phyloP scores from a whole-genome alignment of 1,284 basidiomycete genomes.

The Wallemia mellicola region DNA sequence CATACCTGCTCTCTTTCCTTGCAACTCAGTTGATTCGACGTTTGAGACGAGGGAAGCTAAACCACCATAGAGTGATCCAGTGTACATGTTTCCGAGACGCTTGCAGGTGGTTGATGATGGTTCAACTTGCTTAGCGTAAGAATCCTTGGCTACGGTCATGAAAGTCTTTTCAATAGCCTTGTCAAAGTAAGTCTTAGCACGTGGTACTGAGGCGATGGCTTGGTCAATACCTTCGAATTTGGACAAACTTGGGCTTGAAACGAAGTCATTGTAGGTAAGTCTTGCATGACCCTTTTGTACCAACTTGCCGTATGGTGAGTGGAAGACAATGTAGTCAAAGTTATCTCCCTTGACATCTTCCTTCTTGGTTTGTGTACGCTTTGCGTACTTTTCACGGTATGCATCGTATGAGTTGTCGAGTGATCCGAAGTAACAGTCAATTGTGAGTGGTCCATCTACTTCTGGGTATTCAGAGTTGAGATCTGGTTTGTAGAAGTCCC shows the following conservation, averaged over 20 bases:
- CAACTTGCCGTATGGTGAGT: constrained; percentile 91
- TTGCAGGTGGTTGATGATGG: constrained; percentile 43
- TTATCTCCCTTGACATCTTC: constrained; percentile 36
- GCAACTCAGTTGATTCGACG: constrained; percentile 31
- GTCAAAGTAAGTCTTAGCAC: constrained; percentile 50
- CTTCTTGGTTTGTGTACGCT: constrained; percentile 22
- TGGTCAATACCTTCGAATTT: constrained; percentile 47
- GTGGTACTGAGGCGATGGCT: constrained; percentile 31
- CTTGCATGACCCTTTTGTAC: constrained; percentile 94
- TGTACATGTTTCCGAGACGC: constrained; percentile 94
- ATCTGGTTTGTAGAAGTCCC: constrained; percentile 94
- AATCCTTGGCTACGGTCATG: constrained; percentile 34
- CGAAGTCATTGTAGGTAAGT: constrained; percentile 55
- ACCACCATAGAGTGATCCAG: constrained; percentile 81
- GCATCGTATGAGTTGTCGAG: constrained; percentile 67
- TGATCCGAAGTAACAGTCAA: constrained; percentile 79
- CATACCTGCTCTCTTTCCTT: constrained; percentile 56
- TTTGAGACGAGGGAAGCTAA: constrained; percentile 50
- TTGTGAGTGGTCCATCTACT: constrained; percentile 88
- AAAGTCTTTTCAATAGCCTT: constrained; percentile 91
- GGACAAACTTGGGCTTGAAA: constrained; percentile 38
- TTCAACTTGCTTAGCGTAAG: constrained; percentile 39
- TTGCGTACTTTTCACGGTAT: constrained; percentile 56
- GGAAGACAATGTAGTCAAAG: constrained; percentile 73
- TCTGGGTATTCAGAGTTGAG: constrained; percentile 79